Base-by-base conservation (phyloP, 2,329 filamentous ascomycete genomes). In the Trichoderma breve region DNA sequence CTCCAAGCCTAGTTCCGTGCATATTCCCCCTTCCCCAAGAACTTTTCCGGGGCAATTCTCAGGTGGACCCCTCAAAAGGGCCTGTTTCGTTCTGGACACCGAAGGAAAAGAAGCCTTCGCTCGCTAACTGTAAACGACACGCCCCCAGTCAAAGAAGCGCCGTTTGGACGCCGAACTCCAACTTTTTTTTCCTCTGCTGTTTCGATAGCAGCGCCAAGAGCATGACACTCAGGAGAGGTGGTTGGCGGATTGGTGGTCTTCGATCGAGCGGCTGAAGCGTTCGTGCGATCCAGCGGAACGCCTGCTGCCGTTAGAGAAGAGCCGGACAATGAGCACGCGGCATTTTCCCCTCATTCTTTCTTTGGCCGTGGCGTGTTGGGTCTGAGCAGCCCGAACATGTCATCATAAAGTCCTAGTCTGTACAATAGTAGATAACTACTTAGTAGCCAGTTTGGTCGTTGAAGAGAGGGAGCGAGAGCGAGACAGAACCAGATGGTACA, bases 61-160 rank as follows among this genome's bases (percentile, higher is more conserved):
- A 61, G 30, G 63, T 72, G 64, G 70, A 30, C 36, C 70, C 21
- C 30, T 21, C 15, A 39, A 66, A 67, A 66, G 70, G 55, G 36
- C 55, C 70, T 67, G 62, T 61, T 66, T 61, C 53, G 63, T 61
- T 71, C 62, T 67, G 62, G 70, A 71, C 70, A 66, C 70, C 63
- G 63, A 71, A 71, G 43, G 57, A 34, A 64, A 67, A 62, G n/a
- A 70, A 36, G 57, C 24, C 55, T 58, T 60, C 39, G 63, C 55
- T 66, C 63, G 62, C 70, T 71, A 71, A 53, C 51, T 62, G 24
- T 7, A 63, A 64, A 32, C 47, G 47, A 55, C 60, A 64, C 66
- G 66, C 66, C 66, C 57, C 39, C 28, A 51, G 28, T 39, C 57
- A 21, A 53, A 62, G 30, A 70, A 61, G 39, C 39, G 66, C 66